Percentiles rank a stretch among this genome's conserved stretches.
Evolutionary conservation across 495 filamentous ascomycete species (phyloP).

Genomic region (Rhypophila decipiens): DNA sequence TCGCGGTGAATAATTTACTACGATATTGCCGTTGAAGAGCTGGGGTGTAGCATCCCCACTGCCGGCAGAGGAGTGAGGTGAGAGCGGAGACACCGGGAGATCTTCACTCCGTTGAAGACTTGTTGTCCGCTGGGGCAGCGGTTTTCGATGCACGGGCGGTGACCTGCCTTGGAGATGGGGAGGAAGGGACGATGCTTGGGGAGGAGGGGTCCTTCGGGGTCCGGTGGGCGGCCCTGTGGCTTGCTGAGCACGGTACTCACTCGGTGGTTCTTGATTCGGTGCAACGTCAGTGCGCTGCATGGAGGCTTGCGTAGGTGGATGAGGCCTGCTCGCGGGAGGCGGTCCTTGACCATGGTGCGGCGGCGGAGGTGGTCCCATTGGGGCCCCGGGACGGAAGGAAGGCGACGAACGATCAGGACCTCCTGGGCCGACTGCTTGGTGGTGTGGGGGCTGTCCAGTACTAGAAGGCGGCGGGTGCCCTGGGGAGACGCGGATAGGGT

Average conservation of each 20-base stretch:
- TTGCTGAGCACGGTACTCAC: background rate
- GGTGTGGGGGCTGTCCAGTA: slow-evolving; percentile 22
- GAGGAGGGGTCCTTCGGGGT: slow-evolving; percentile 33
- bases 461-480: slow-evolving; percentile 31
- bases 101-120: slow-evolving; percentile 29
- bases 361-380: slow-evolving; percentile 4
- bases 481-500: slow-evolving; percentile 18
- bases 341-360: slow-evolving; percentile 5
- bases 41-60: no score
- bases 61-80: slow-evolving; percentile 35
- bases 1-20: no score
- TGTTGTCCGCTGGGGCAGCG: slow-evolving; percentile 47
- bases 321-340: slow-evolving; percentile 16
- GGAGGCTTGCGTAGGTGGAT: slow-evolving; percentile 7
- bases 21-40: no score
- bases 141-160: slow-evolving; percentile 48
- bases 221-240: slow-evolving; percentile 18
- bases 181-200: slow-evolving; percentile 13
- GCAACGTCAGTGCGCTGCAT: slow-evolving; percentile 10
- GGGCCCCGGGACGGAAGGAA: slow-evolving; percentile 7
- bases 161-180: slow-evolving; percentile 25
- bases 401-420: slow-evolving; percentile 8
- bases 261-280: slow-evolving; percentile 1
- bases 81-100: slow-evolving; percentile 16
- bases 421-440: background rate